phyloP scores from a whole-genome alignment of 345 rosid genomes.

The Gossypium raimondii region DNA sequence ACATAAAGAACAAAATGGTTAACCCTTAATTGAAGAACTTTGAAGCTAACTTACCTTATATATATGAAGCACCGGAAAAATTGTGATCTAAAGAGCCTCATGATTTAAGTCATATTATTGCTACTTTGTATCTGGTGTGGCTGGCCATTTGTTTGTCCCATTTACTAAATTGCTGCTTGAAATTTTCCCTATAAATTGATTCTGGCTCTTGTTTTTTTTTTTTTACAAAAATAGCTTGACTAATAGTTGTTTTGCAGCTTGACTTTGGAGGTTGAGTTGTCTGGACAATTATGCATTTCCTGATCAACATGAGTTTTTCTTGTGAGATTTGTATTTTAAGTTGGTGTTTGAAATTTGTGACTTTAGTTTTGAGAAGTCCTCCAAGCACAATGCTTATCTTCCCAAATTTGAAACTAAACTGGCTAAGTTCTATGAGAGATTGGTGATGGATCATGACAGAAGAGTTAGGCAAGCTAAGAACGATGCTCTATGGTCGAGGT shows the following conservation, averaged over 20 bases:
- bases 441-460: slow-evolving; percentile 95
- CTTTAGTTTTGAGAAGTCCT: slow-evolving; percentile 82
- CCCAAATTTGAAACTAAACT: slow-evolving; percentile 91
- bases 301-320: not conserved
- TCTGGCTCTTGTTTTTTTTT: not conserved
- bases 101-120: not conserved
- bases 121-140: not conserved
- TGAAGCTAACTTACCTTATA: not conserved
- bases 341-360: slow-evolving; percentile 18
- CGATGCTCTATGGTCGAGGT: too few species aligned
- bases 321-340: slow-evolving; percentile 10
- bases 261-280: not conserved
- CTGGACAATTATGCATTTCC: not conserved
- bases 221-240: not conserved
- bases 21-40: too few species aligned
- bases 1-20: slow-evolving; percentile 58
- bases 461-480: slow-evolving; percentile 67
- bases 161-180: not conserved
- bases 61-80: too few species aligned
- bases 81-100: not conserved
- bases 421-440: slow-evolving; percentile 77
- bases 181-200: not conserved
- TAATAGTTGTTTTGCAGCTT: not conserved
- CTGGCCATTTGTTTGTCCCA: not conserved
- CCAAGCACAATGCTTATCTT: slow-evolving; percentile 64